Evolutionary conservation across 495 filamentous ascomycete genomes (phyloP).

Genomic region (Letharia lupina): DNA sequence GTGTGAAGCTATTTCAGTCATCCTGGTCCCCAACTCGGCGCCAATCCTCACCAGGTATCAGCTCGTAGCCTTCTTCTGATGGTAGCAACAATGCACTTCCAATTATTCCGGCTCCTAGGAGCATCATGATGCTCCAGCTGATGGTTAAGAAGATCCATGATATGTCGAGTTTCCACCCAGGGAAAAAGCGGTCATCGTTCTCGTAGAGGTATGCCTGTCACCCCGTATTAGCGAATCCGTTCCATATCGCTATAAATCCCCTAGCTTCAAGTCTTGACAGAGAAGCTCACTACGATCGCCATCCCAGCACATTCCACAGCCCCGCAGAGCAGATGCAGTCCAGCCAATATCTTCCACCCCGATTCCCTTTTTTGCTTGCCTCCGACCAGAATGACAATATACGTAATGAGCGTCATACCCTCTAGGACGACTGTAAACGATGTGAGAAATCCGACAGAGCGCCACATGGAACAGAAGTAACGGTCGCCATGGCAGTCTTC

Average conservation of each 20-base stretch:
- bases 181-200: slow-evolving; percentile 75
- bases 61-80: slow-evolving; percentile 77
- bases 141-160: slow-evolving; percentile 70
- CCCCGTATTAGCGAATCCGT: not conserved
- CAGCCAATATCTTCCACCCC: slow-evolving; percentile 68
- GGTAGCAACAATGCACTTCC: slow-evolving; percentile 60
- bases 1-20: not conserved
- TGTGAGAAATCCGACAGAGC: slow-evolving; percentile 78
- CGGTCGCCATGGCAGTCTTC: slow-evolving; percentile 64
- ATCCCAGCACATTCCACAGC: slow-evolving; percentile 59
- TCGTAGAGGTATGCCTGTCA: slow-evolving; percentile 72
- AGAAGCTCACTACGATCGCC: slow-evolving; percentile 64
- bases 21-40: not conserved
- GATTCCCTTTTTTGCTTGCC: slow-evolving; percentile 63
- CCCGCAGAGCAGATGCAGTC: slow-evolving; percentile 53
- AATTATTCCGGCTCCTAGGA: slow-evolving; percentile 53
- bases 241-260: too few relatives aligned
- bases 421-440: slow-evolving; percentile 69
- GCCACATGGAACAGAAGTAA: slow-evolving; percentile 89
- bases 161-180: slow-evolving; percentile 73
- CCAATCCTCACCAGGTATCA: slow-evolving; percentile 43
- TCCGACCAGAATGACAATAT: slow-evolving; percentile 63
- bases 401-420: slow-evolving; percentile 64
- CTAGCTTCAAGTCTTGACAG: not conserved
- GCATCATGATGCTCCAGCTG: slow-evolving; percentile 57